A percentile compares a stretch with the other conserved stretches of the same genome.
These are phyloP conservation scores for Rubia balearica DNA, from an alignment of 305 asterid genomes.

Conservation along the genomic window DNA sequence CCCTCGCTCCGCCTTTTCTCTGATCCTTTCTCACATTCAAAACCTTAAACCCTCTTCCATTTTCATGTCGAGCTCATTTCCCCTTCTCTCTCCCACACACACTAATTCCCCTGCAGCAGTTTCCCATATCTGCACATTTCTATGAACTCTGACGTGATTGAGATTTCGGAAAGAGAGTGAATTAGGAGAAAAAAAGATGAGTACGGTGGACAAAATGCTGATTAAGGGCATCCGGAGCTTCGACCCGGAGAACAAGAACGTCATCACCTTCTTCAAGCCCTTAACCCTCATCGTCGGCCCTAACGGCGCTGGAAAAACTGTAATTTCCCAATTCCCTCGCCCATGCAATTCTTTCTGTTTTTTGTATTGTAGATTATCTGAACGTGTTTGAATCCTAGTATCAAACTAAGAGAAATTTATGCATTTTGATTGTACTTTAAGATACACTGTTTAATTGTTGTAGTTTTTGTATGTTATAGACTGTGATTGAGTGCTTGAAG, in stretches of 20 bases:
- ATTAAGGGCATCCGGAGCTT: slow-evolving; percentile 98
- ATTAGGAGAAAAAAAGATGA: slow-evolving; percentile 31
- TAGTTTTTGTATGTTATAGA: slow-evolving; percentile 30
- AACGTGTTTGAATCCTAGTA: too few species aligned
- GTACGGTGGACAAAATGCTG: slow-evolving; percentile 93
- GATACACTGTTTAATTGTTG: slow-evolving; percentile 6
- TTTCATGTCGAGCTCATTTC: neutral
- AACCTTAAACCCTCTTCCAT: slow-evolving; percentile 1
- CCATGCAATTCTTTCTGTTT: neutral
- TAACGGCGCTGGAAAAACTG: slow-evolving; percentile 97
- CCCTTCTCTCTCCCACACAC: neutral
- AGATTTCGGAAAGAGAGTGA: neutral
- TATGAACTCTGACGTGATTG: slow-evolving; percentile 10
- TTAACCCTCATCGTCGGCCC: slow-evolving; percentile 93
- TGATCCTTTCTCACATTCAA: neutral
- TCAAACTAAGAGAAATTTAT: neutral
- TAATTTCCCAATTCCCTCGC: slow-evolving; percentile 18
- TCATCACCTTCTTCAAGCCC: slow-evolving; percentile 82
- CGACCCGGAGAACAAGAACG: slow-evolving; percentile 96
- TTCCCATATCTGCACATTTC: neutral
- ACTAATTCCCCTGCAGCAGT: neutral
- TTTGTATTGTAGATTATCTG: too few species aligned
- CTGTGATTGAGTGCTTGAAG: slow-evolving; percentile 95
- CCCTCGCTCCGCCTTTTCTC: neutral
- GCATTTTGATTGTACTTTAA: neutral